Evolutionary conservation across 2,329 filamentous ascomycete genomes (phyloP), one percentile per base, ranked within the genome.

Genomic region (Pseudogymnoascus sp.): DNA sequence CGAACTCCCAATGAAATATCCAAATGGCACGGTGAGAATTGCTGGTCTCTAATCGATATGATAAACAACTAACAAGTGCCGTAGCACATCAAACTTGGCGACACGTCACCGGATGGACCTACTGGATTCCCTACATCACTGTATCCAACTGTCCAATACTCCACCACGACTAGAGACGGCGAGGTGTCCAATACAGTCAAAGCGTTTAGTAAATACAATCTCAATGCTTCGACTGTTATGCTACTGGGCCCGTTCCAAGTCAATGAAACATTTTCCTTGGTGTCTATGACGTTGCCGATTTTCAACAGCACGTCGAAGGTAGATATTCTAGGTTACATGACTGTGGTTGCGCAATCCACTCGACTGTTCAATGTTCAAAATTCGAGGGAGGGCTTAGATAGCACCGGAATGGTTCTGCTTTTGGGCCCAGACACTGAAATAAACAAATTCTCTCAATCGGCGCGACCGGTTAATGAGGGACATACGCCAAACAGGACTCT

Each of bases 231-330:
- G n/a, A 78, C 76, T 5, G 85, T 85, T 0, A 77, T 96, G n/a
- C 76, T 96, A 1, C 80, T 94, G 0, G 92, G 92, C 0, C 92
- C 92, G 0, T 79, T 90, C 63, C 78, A 83, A 23, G 75, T 94
- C 66, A 84, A 95, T 71, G 77, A 83, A 49, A 84, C 85, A 0
- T 89, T 88, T 66, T 89, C 90, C 22, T 77, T 97, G 9, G 73
- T 96, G 11, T 96, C 92, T 2, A 78, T 96, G 63, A 96, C 92
- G 0, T 76, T 93, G 14, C 90, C 92, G 0, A 84, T 97, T 61
- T 82, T 90, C 64, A 86, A 88, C 71, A 89, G 87, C 66, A 79
- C 80, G 1, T 81, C 82, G 2, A 72, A 75, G 42, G 77, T 76
- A 3, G 85, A 88, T 65, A 83, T 93, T 0, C 79, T 96, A 4